Evolutionary conservation across 139 green algal species (phyloP).

Genomic region (Zygnema cylindricum): DNA sequence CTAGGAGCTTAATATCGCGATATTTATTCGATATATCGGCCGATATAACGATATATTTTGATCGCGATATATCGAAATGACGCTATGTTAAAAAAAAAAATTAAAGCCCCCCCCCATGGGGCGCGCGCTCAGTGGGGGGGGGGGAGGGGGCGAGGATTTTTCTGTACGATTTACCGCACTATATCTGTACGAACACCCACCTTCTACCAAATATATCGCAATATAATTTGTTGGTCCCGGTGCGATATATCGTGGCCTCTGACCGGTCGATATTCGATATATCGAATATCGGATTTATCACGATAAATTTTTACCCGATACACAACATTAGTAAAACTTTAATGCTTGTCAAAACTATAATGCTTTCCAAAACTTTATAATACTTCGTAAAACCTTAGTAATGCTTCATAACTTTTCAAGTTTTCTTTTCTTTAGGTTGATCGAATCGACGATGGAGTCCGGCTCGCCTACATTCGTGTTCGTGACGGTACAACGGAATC

Average conservation of each 20-base stretch:
- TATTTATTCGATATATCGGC: too few relatives aligned
- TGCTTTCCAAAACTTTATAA: not conserved
- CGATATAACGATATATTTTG: too few relatives aligned
- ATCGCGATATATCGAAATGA: too few relatives aligned
- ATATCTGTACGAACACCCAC: not conserved
- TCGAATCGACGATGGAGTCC: not conserved
- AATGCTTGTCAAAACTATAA: not conserved
- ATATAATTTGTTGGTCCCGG: not conserved
- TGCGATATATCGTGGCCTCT: not conserved
- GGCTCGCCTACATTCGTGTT: not conserved
- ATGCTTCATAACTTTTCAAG: not conserved
- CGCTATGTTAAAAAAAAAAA: too few relatives aligned
- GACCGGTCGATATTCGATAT: not conserved
- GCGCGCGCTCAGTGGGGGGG: too few relatives aligned
- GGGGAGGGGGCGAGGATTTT: too few relatives aligned
- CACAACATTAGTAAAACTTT: too few relatives aligned
- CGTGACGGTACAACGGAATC: not conserved
- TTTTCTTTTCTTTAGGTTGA: not conserved
- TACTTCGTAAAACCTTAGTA: not conserved
- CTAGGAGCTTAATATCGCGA: too few relatives aligned
- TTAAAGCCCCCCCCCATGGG: too few relatives aligned
- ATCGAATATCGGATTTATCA: not conserved
- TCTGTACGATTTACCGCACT: too few relatives aligned
- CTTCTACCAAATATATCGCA: not conserved
- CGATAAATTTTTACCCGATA: too few relatives aligned